Evolutionary conservation across 257 asterid species (phyloP), one percentile per base, ranked within the genome.

Genomic region (Salvia hispanica): DNA sequence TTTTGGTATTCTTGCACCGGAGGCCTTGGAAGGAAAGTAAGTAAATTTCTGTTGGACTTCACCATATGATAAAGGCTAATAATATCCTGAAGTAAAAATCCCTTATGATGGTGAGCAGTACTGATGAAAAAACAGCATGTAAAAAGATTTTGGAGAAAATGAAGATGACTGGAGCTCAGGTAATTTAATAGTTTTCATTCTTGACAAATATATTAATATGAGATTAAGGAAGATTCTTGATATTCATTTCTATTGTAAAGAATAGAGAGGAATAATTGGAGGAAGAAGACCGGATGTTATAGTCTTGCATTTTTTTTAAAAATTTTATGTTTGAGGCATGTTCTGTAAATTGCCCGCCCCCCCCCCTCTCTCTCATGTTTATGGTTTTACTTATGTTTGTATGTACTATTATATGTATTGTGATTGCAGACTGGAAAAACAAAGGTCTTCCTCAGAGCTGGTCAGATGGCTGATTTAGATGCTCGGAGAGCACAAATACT

Each of bases 381-480:
- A 39, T 39, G 8, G 44, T 37, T 39, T 39, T 39, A 39, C 44
- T 39, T 39, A 6, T 1, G 9, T 39, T 6, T 39, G 44, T 39
- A 39, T 6, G 44, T 39, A 39, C 44, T 39, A n/a, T 46, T 9
- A 28, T 59, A 50, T 42, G 56, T 46, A 9, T 28, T 47, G 47
- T 69, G 60, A 77, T 70, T 79, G 77, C 95, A 94, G 97, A 86
- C 84, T 56, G 99, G 99, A 53, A 91, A 88, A 73, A 82, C 97
- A 8, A 90, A 93, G 77, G 89, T 93, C 70, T 93, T 93, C 74
- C 79, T 93, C 33, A 80, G 99, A 83, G 95, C 99, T 62, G 97
- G 96, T 76, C 97, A 94, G 74, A 91, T 94, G 97, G 97, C 96
- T 13, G 97, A 90, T 43, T 83, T 94, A 71, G 99, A 94, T 88